Evolutionary conservation across 768 basidiomycete genomes (phyloP), one percentile per base, ranked within the genome.

Genomic region (Russula olivacea): DNA sequence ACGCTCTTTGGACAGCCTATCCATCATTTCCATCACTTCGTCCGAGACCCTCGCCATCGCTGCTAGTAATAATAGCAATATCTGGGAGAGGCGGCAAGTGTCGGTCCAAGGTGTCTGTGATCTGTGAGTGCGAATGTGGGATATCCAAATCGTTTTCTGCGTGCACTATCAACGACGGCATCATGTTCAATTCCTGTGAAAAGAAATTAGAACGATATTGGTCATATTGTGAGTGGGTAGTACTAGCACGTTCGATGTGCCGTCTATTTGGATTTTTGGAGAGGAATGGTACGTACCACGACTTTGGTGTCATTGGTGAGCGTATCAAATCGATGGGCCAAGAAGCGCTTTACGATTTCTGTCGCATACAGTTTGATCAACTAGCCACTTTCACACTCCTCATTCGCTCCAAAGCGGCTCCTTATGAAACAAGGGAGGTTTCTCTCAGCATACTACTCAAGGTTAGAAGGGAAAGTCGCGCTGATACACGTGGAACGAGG

Each of bases 61-160:
- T 69, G 68, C 72, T 43, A n/a, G n/a, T n/a, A n/a, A n/a, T n/a
- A n/a, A n/a, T n/a, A n/a, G 64, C 4, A 69, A 73, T 76, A 19
- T 79, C 75, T 0, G 71, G 63, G 50, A 80, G 77, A 1, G 80
- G 62, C 2, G 77, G 69, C 9, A 92, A 78, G 59, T 81, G 75
- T 0, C 83, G 83, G 23, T 85, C 83, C 34, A 92, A 81, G 0
- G 81, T 76, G 32, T 88, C 78, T 73, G 91, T 91, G 25, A 94
- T 73, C 17, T 79, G 76, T 0, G 91, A 86, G 71, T 94, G 91
- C 0, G 79, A 76, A 66, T 83, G 78, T 0, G 86, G 85, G 52
- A 93, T 91, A 25, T 89, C 86, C 68, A 75, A 77, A 73, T 94
- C 92, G 71, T 92, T 79, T 64, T 79, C 77, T 8, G 91, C 84